Evolutionary conservation across 2,329 filamentous ascomycete genomes (phyloP).

Genomic region (Fusarium dimerum): DNA sequence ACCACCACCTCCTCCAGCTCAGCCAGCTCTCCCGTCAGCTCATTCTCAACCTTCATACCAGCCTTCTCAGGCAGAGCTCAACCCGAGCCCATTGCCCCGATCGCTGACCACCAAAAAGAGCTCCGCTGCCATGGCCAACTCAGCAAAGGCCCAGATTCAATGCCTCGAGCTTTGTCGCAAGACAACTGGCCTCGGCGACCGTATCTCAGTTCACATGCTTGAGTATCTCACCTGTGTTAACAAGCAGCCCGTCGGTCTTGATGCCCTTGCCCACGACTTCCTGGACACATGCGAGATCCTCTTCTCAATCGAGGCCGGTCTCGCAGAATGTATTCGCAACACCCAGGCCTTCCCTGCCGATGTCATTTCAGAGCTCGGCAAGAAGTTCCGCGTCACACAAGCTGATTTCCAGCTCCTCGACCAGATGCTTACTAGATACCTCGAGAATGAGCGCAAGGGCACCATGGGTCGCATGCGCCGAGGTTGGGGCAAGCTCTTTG

Average conservation of each 20-base stretch:
- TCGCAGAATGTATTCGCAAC: constrained; percentile 53
- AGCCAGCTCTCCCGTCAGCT: neutral
- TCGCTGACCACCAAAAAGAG: constrained; percentile 24
- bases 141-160: constrained; percentile 32
- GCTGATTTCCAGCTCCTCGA: constrained; percentile 64
- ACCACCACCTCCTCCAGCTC: constrained; percentile 2
- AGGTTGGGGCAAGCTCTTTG: constrained; percentile 64
- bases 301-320: constrained; percentile 68
- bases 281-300: constrained; percentile 67
- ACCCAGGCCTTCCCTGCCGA: constrained; percentile 58
- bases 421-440: constrained; percentile 61
- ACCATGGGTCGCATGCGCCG: constrained; percentile 60
- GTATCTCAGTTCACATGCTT: constrained; percentile 64
- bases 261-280: constrained; percentile 63
- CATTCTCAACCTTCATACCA: neutral
- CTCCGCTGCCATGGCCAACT: constrained; percentile 21
- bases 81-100: constrained; percentile 11
- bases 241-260: constrained; percentile 55
- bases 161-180: constrained; percentile 52
- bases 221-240: constrained; percentile 63
- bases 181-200: constrained; percentile 61
- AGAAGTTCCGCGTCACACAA: constrained; percentile 62
- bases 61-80: neutral
- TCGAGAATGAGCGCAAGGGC: constrained; percentile 63
- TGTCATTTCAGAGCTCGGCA: constrained; percentile 63